Conservation (phyloP, 257 asterid species). For the Salvia miltiorrhiza region DNA sequence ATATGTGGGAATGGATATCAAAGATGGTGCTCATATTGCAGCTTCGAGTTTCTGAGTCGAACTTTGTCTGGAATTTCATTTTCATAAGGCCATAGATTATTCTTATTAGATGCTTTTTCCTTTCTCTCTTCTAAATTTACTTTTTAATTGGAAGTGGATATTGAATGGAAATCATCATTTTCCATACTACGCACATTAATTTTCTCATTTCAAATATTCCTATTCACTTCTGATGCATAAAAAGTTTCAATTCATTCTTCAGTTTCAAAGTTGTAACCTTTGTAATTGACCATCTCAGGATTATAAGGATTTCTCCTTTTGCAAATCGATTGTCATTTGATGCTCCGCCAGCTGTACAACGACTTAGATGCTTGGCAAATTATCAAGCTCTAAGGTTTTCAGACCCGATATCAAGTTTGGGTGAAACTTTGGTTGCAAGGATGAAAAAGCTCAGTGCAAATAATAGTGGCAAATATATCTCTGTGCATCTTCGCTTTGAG, state of each 20-base stretch:
- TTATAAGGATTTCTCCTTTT: constrained; percentile 88
- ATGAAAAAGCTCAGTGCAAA: constrained; percentile 82
- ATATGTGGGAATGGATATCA: constrained; percentile 1
- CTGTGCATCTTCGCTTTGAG: constrained; percentile 99
- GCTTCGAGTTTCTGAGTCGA: not conserved
- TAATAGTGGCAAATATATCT: constrained; percentile 84
- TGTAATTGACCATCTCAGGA: constrained; percentile 44
- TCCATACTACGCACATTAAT: not conserved
- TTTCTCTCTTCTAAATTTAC: not conserved
- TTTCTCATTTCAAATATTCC: not conserved
- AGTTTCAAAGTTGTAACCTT: constrained; percentile 14
- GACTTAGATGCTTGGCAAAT: constrained; percentile 91
- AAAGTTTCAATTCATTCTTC: constrained; percentile 7
- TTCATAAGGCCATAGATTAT: not conserved
- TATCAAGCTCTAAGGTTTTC: constrained; percentile 89
- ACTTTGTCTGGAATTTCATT: not conserved
- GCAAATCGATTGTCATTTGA: constrained; percentile 91
- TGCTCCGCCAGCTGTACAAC: constrained; percentile 85
- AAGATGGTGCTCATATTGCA: not conserved
- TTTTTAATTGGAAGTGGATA: not conserved
- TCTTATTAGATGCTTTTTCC: not conserved
- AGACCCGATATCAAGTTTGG: constrained; percentile 62
- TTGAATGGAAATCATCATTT: not conserved
- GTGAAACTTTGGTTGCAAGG: constrained; percentile 70
- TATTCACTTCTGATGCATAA: not conserved